Evolutionary conservation across 2,329 filamentous ascomycete species (phyloP).

Genomic region (Aspergillus pseudotamarii): DNA sequence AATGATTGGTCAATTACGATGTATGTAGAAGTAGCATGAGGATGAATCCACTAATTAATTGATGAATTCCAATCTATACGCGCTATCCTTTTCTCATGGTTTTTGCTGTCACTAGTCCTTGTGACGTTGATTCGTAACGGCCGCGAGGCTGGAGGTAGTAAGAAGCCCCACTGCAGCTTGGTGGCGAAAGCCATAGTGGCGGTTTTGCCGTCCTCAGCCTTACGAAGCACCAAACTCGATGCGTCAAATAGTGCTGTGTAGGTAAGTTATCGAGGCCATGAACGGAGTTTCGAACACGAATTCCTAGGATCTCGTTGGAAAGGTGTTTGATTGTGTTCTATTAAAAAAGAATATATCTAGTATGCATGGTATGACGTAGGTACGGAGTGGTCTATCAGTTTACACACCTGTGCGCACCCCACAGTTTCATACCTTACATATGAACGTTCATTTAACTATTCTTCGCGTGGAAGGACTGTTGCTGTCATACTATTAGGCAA

Average conservation of each 20-base stretch:
- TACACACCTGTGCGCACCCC: no score
- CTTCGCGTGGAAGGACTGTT: no score
- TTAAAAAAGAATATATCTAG: neutral
- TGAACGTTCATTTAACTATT: no score
- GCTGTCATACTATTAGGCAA: no score
- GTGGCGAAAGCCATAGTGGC: neutral
- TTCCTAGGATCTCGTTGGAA: neutral
- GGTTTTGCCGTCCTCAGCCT: neutral
- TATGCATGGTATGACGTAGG: neutral
- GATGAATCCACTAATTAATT: constrained; percentile 15
- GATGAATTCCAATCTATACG: neutral
- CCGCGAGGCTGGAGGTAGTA: neutral
- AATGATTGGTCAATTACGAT: constrained; percentile 9
- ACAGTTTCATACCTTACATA: no score
- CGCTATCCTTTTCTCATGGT: neutral
- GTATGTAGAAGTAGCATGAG: constrained; percentile 12
- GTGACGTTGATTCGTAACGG: neutral
- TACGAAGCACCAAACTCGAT: neutral
- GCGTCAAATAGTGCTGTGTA: neutral
- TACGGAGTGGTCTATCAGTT: no score
- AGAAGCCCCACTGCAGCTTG: neutral
- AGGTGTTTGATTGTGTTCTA: neutral
- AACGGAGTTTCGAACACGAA: neutral
- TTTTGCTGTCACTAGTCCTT: neutral
- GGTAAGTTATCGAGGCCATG: neutral